Evolutionary conservation across 164 flowering plant genomes (phyloP), one percentile per base, ranked within the genome.

Genomic region (Tetracentron sinense): DNA sequence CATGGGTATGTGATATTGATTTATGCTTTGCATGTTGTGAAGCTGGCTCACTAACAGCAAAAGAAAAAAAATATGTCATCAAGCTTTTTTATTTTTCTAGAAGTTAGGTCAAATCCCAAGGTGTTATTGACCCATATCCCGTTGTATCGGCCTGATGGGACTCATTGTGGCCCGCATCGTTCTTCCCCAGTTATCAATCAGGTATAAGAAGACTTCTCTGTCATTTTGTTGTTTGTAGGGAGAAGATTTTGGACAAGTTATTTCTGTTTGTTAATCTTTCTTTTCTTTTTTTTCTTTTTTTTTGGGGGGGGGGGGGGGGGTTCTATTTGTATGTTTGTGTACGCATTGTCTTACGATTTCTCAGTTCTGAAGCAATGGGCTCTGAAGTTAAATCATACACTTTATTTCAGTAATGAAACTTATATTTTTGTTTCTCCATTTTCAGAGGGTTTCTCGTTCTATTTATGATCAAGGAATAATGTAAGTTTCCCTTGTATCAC

Each of bases 81-180:
- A 42, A 20, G 29, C n/a, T 16, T 23, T 63, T 31, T 21, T 56
- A 20, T 65, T 20, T n/a, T 2, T 73, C 27, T 72, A 87, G 93
- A 74, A 80, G 66, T 7, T 61, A 46, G 47, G 30, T 66, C 53
- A 17, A 56, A 59, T 59, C 83, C 88, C 58, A 85, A 83, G 78
- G 92, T 90, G 55, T 66, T 93, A 33, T 74, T 93, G 78, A 90
- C 92, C 21, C 98, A 93, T 77, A 90, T 90, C 49, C 98, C 98
- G 29, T 68, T 93, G 58, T 85, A 87, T 77, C 96, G 98, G 29
- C 82, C 75, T 11, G 88, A 90, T 70, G 42, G 75, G 77, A 87
- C 96, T 62, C 42, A 76, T 3, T 93, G 97, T 76, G 98, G 98
- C 57, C 74, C 79, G 54, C 70, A 81, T 51, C 98, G 98, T 42